Conservation (phyloP, 768 basidiomycete species). For the Floccularia luteovirens region DNA sequence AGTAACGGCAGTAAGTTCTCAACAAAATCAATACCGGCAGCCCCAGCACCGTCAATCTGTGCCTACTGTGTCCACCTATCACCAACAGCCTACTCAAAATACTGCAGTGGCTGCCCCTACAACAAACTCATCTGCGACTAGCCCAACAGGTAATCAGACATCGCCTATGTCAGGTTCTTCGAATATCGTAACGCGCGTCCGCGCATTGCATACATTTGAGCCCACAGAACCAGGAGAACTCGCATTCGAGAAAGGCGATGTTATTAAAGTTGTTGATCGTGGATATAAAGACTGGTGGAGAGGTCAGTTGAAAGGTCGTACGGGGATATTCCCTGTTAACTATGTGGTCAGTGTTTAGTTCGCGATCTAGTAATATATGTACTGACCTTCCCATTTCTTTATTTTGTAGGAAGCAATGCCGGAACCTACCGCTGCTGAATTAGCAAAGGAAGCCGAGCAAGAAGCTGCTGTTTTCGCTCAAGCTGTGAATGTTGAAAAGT, state of each 20-base stretch:
- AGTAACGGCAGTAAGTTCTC: background rate
- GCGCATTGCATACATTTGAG: slow-evolving; percentile 84
- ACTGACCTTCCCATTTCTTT: background rate
- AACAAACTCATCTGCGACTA: slow-evolving; percentile 8
- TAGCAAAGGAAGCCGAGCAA: slow-evolving; percentile 76
- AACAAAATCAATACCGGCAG: background rate
- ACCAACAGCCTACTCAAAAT: slow-evolving; percentile 5
- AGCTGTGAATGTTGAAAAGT: slow-evolving; percentile 75
- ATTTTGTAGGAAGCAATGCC: slow-evolving; percentile 67
- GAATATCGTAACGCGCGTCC: slow-evolving; percentile 70
- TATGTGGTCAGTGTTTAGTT: slow-evolving; percentile 86
- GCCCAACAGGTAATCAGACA: slow-evolving; percentile 12
- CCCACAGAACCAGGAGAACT: slow-evolving; percentile 87
- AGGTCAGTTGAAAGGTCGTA: slow-evolving; percentile 82
- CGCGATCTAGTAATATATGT: too few relatives aligned
- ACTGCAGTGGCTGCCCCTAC: slow-evolving; percentile 12
- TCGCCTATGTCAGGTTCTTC: slow-evolving; percentile 9
- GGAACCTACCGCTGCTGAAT: slow-evolving; percentile 69
- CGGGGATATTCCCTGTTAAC: slow-evolving; percentile 95
- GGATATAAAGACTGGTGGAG: slow-evolving; percentile 97
- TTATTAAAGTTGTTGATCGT: slow-evolving; percentile 92
- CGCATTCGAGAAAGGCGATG: slow-evolving; percentile 84
- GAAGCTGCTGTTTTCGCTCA: slow-evolving; percentile 87
- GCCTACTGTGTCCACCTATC: slow-evolving; percentile 1
- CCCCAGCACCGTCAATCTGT: background rate